Conservation (phyloP, 768 basidiomycete species). For the Naganishia onofrii region DNA sequence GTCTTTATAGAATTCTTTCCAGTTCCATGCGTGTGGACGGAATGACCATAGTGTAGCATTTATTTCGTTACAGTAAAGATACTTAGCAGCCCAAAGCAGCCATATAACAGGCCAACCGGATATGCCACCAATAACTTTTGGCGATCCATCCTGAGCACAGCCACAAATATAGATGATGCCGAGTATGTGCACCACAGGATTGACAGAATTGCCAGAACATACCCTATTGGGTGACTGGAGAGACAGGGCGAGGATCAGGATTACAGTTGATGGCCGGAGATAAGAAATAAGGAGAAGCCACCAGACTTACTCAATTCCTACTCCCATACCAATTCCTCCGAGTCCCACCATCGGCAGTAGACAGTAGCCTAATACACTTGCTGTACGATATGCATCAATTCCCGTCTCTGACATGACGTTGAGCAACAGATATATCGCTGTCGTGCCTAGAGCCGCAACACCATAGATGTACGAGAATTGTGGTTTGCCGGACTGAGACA, state of each 20-base stretch:
- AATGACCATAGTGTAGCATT: neutral
- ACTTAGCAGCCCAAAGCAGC: conserved; percentile 87
- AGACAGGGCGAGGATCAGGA: neutral
- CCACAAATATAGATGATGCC: conserved; percentile 91
- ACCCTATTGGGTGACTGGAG: conserved; percentile 74
- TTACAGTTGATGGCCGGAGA: conserved; percentile 29
- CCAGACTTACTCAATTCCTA: conserved; percentile 74
- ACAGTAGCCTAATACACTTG: conserved; percentile 94
- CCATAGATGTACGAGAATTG: conserved; percentile 99
- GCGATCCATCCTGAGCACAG: conserved; percentile 90
- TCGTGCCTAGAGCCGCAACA: conserved; percentile 88
- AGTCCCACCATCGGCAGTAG: conserved; percentile 94
- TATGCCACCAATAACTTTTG: conserved; percentile 94
- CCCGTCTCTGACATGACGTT: conserved; percentile 95
- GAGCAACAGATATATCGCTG: conserved; percentile 86
- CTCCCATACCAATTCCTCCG: conserved; percentile 78
- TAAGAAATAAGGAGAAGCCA: too few relatives aligned
- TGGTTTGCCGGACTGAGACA: conserved; percentile 82
- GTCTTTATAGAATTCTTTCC: too few relatives aligned
- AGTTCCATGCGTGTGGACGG: neutral
- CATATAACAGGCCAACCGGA: conserved; percentile 88
- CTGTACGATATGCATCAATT: conserved; percentile 87
- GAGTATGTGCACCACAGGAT: conserved; percentile 97
- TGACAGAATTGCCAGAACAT: conserved; percentile 73
- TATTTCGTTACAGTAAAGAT: conserved; percentile 66